Evolutionary conservation across 2,329 filamentous ascomycete species (phyloP).

Genomic region (Setomelanomma holmii): DNA sequence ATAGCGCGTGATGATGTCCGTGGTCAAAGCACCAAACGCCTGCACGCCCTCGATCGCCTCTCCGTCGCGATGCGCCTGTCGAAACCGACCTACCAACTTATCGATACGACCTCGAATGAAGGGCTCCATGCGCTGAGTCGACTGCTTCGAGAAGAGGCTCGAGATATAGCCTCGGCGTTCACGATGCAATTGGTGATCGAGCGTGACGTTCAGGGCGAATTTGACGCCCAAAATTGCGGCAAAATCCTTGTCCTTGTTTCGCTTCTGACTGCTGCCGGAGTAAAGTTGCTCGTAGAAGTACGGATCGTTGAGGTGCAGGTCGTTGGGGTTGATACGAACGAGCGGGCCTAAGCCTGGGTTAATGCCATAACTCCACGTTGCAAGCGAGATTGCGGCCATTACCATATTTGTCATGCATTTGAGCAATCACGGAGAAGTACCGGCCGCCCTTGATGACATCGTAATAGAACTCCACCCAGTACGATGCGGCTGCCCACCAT

Average conservation of each 20-base stretch:
- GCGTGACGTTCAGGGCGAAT: background rate
- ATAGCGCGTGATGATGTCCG: slow-evolving; percentile 21
- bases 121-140: slow-evolving; percentile 24
- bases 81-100: slow-evolving; percentile 1
- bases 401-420: slow-evolving; percentile 36
- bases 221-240: background rate
- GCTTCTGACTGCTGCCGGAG: slow-evolving; percentile 3
- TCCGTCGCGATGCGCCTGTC: background rate
- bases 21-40: slow-evolving; percentile 5
- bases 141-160: slow-evolving; percentile 35
- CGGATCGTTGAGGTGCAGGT: slow-evolving; percentile 28
- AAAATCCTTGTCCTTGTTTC: slow-evolving; percentile 1
- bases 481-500: slow-evolving; percentile 13
- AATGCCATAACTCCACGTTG: background rate
- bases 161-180: slow-evolving; percentile 27
- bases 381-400: background rate
- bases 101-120: slow-evolving; percentile 20
- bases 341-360: slow-evolving; percentile 25
- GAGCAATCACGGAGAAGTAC: slow-evolving; percentile 43
- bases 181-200: slow-evolving; percentile 32
- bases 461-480: slow-evolving; percentile 16
- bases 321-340: slow-evolving; percentile 16
- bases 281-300: slow-evolving; percentile 17
- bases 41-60: slow-evolving; percentile 6
- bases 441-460: slow-evolving; percentile 26